A percentile compares a stretch with the other conserved stretches of the same genome.
These are phyloP conservation scores for Aspergillus pseudotamarii DNA, from an alignment of 2,329 filamentous ascomycete genomes.

Conservation along the genomic window DNA sequence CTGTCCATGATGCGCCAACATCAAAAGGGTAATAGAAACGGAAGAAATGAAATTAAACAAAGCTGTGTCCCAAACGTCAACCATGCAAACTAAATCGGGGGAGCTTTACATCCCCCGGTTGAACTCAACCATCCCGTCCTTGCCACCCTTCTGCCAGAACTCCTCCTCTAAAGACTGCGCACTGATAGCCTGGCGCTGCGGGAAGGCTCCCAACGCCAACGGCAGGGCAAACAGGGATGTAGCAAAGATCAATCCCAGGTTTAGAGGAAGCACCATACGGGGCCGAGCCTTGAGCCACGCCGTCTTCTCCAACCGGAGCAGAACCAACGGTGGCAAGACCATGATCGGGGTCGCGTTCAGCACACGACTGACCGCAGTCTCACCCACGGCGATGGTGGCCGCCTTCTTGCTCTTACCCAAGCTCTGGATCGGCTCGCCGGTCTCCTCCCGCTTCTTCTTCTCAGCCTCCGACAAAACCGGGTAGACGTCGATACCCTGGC, in stretches of 20 bases:
- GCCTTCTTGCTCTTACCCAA: conserved; percentile 87
- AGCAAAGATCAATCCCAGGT: conserved; percentile 80
- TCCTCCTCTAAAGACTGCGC: conserved; percentile 79
- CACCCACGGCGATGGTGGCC: conserved; percentile 83
- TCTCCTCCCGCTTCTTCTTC: conserved; percentile 65
- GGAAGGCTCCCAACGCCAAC: conserved; percentile 87
- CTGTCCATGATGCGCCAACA: background rate
- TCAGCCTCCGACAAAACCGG: conserved; percentile 74
- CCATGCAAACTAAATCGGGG: background rate
- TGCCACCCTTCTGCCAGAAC: conserved; percentile 80
- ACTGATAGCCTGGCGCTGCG: conserved; percentile 81
- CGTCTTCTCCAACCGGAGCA: conserved; percentile 81
- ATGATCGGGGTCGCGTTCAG: conserved; percentile 96
- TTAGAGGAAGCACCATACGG: conserved; percentile 76
- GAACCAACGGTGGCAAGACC: conserved; percentile 85
- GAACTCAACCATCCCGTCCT: conserved; percentile 86
- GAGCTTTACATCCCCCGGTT: conserved; percentile 81
- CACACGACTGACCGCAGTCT: conserved; percentile 89
- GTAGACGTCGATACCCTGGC: conserved; percentile 88
- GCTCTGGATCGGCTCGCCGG: conserved; percentile 67
- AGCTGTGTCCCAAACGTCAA: background rate
- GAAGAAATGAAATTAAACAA: conserved; percentile 8
- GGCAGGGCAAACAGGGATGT: conserved; percentile 89
- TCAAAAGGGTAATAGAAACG: conserved; percentile 3
- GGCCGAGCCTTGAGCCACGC: conserved; percentile 80